Evolutionary conservation across 2,329 filamentous ascomycete species (phyloP).

Genomic region (Arthrobotrys musiformis): DNA sequence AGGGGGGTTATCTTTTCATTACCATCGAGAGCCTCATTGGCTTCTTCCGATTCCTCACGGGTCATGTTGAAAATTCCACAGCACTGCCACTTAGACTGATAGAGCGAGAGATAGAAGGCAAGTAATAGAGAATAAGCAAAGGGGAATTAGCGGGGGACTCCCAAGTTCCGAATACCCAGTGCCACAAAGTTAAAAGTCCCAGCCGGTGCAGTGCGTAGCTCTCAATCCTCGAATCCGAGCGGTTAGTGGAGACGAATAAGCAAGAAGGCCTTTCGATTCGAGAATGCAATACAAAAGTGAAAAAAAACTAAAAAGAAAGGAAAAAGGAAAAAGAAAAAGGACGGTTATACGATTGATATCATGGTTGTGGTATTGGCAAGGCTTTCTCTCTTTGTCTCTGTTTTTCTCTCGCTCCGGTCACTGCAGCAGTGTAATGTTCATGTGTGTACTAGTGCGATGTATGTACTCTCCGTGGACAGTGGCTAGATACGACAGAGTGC

Average conservation of each 20-base stretch:
- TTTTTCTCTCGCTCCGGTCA: background rate
- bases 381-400: background rate
- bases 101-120: background rate
- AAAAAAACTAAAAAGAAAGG: background rate
- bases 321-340: conserved; percentile 27
- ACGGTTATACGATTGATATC: conserved; percentile 44
- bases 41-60: conserved; percentile 44
- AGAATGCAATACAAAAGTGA: too few relatives aligned
- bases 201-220: background rate
- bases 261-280: background rate
- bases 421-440: conserved; percentile 9
- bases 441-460: background rate
- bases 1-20: conserved; percentile 11
- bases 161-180: conserved; percentile 39
- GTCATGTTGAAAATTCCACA: conserved; percentile 28
- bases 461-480: background rate
- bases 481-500: background rate
- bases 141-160: background rate
- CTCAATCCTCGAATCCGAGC: background rate
- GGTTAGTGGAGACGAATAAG: background rate
- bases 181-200: conserved; percentile 10
- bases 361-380: conserved; percentile 37
- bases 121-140: background rate
- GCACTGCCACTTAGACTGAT: background rate
- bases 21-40: conserved; percentile 44